A percentile compares a stretch with the other conserved stretches of the same genome.
Conservation (phyloP, 441 rosid species). For the Viola pubescens region DNA sequence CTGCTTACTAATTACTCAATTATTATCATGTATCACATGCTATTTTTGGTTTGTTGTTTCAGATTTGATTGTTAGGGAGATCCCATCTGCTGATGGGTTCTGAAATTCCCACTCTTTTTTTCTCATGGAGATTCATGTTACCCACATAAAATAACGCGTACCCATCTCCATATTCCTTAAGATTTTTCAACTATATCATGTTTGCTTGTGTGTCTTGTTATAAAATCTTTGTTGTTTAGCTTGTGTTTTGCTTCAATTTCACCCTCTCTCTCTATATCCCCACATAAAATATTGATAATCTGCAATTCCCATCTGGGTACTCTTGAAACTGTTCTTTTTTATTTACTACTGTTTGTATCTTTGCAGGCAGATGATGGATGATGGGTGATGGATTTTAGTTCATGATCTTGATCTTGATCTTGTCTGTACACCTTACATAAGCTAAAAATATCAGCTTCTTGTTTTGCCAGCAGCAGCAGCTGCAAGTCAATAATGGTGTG, state of each 20-base stretch:
- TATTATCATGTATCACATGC: too few relatives aligned
- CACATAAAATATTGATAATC: slow-evolving; percentile 75
- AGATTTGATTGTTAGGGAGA: background rate
- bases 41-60: background rate
- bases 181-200: slow-evolving; percentile 18
- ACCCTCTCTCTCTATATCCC: slow-evolving; percentile 20
- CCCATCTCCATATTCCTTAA: slow-evolving; percentile 15
- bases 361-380: slow-evolving; percentile 19
- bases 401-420: slow-evolving; percentile 22
- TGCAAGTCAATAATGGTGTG: slow-evolving; percentile 8
- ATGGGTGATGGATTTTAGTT: slow-evolving; percentile 27
- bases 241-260: slow-evolving; percentile 43
- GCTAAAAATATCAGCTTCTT: slow-evolving; percentile 10
- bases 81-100: background rate
- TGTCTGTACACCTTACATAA: background rate
- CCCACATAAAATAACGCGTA: slow-evolving; percentile 67
- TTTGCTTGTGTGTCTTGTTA: slow-evolving; percentile 33
- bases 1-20: too few relatives aligned
- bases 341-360: slow-evolving; percentile 14
- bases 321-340: slow-evolving; percentile 13
- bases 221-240: slow-evolving; percentile 13
- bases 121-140: slow-evolving; percentile 17
- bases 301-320: background rate
- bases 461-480: slow-evolving; percentile 5
- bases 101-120: background rate